Base-by-base conservation (phyloP, 345 rosid species). In the Stellera chamaejasme region DNA sequence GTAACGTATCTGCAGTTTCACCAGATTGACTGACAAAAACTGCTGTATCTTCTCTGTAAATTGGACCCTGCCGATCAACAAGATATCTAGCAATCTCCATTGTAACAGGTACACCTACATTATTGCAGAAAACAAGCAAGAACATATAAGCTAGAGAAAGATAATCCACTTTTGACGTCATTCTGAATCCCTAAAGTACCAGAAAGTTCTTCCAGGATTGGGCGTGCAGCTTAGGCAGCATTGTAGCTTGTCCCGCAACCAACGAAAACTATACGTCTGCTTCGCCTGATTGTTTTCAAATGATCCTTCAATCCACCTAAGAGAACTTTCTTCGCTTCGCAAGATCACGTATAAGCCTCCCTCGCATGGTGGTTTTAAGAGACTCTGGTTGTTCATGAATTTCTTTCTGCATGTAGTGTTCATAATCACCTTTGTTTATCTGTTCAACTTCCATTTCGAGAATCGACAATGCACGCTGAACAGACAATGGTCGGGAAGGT, bases 81-180 rank as follows among this genome's bases (percentile, higher is more conserved):
- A 92, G 82, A 79, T 92, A 97, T 69, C 98, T 92, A 54, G 98
- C 97, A 54, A 92, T 82, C 76, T 92, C 98, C 98, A 92, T 92
- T 32, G 95, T 88, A 54, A 92, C 98, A 25, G 98, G 97, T 39
- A 92, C 77, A 65, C 95, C 98, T 92, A 59, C 44, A 55, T 56
- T 64, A 26, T 13, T 25, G n/a, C 23, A 58, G 11, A 58, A 11
- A 8, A 47, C 11, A 52, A 57, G 43, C 45, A 47, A 49, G 28
- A 62, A 11, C 12, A 13, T 58, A 41, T 59, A 36, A 48, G 58
- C 51, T 48, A 68, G 63, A 45, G 55, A 32, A 23, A 45, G 6
- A 16, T 5, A 42, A 57, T 28, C 48, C 56, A 10, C 12, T 7
- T 19, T 43, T 28, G 42, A 44, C 39, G 50, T 59, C 44, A 42